Conservation (phyloP, 352 stramenopile genomes). For the Pythium phragmitis region DNA sequence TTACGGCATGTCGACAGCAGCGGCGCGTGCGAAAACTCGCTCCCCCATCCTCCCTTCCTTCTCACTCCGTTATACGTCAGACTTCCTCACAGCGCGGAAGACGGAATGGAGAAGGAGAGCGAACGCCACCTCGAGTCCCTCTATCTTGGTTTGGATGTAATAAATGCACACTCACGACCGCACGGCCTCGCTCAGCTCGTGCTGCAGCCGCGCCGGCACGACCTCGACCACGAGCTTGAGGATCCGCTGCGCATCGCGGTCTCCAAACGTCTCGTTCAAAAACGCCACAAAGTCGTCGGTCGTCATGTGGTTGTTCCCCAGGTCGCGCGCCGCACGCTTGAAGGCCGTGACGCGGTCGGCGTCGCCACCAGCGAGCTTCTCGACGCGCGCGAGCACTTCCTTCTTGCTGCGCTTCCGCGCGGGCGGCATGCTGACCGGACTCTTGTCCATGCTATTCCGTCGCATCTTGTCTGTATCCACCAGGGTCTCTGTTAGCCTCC, state of each 20-base stretch:
- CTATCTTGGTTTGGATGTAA: conserved; percentile 28
- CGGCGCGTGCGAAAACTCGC: conserved; percentile 13
- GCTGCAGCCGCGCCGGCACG: conserved; percentile 59
- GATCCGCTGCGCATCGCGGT: conserved; percentile 51
- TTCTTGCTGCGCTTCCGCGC: conserved; percentile 61
- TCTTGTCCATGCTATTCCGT: conserved; percentile 14
- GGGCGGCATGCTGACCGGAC: background rate
- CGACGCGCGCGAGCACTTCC: conserved; percentile 67
- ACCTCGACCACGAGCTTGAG: conserved; percentile 65
- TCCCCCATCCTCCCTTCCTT: conserved; percentile 1
- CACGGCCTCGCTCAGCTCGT: conserved; percentile 54
- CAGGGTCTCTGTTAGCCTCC: background rate
- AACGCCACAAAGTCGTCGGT: conserved; percentile 60
- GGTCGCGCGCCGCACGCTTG: conserved; percentile 64
- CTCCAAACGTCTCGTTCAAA: conserved; percentile 55
- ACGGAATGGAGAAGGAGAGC: conserved; percentile 4
- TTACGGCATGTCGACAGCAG: background rate
- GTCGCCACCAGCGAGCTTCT: conserved; percentile 50
- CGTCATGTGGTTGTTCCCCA: conserved; percentile 73
- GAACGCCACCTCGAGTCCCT: background rate
- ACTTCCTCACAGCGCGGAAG: background rate
- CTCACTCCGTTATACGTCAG: conserved; percentile 6
- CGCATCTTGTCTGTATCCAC: conserved; percentile 17
- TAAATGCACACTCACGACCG: conserved; percentile 5
- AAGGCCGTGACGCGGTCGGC: conserved; percentile 51